Percentiles rank a stretch among this genome's conserved stretches.
phyloP scores from a whole-genome alignment of 2,329 filamentous ascomycete genomes.

The Sordariomycetes sp. region DNA sequence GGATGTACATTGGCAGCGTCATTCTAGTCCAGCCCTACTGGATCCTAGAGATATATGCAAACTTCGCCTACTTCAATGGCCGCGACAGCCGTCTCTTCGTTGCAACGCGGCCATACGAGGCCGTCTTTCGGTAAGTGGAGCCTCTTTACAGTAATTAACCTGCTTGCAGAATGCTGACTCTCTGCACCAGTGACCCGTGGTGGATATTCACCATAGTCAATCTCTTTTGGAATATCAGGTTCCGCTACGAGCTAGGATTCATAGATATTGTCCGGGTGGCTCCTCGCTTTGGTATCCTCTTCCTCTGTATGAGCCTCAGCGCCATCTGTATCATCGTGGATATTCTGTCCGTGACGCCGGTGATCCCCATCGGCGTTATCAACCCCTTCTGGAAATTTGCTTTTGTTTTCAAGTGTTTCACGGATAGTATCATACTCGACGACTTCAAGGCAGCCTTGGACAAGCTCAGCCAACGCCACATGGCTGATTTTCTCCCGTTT shows the following conservation, averaged over 20 bases:
- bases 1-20: slow-evolving; percentile 48
- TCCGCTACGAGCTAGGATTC: slow-evolving; percentile 47
- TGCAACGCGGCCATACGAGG: slow-evolving; percentile 46
- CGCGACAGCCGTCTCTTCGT: slow-evolving; percentile 39
- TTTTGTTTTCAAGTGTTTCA: slow-evolving; percentile 44
- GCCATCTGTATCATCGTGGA: slow-evolving; percentile 52
- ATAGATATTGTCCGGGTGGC: slow-evolving; percentile 48
- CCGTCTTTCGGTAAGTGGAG: slow-evolving; percentile 38
- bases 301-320: slow-evolving; percentile 48
- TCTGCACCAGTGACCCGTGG: slow-evolving; percentile 49
- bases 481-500: slow-evolving; percentile 7
- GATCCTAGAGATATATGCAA: slow-evolving; percentile 54
- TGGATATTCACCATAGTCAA: slow-evolving; percentile 53
- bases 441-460: slow-evolving; percentile 54
- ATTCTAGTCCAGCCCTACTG: slow-evolving; percentile 52
- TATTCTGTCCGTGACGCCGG: slow-evolving; percentile 45
- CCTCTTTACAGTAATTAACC: slow-evolving; percentile 3
- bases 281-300: slow-evolving; percentile 53
- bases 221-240: slow-evolving; percentile 53
- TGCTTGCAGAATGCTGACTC: neutral
- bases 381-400: neutral
- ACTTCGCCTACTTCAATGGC: slow-evolving; percentile 53
- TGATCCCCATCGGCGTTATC: slow-evolving; percentile 23
- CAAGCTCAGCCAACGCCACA: slow-evolving; percentile 8
- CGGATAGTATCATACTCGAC: slow-evolving; percentile 55